A percentile compares a stretch with the other conserved stretches of the same genome.
Conservation (phyloP, 2,329 filamentous ascomycete species). For the Ambrosiella xylebori region DNA sequence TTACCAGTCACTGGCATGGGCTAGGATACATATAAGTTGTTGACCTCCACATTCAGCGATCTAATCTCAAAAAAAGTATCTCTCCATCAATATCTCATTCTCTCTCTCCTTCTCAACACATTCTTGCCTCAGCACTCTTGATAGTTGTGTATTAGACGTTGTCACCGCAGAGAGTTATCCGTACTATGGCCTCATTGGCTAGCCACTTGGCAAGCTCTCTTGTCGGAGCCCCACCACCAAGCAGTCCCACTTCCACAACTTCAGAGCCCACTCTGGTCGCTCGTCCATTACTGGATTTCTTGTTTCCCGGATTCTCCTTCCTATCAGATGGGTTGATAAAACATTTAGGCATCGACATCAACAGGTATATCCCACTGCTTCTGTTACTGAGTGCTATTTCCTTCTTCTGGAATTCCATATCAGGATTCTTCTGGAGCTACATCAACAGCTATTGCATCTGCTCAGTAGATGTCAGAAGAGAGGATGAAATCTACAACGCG, state of each 20-base stretch:
- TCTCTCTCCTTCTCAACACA: too few relatives aligned
- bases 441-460: constrained; percentile 43
- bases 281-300: constrained; percentile 36
- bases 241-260: background rate
- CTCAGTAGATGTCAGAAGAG: constrained; percentile 46
- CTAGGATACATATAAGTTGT: too few relatives aligned
- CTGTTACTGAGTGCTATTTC: constrained; percentile 31
- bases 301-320: constrained; percentile 49
- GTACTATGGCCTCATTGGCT: too few relatives aligned
- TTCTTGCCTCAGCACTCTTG: too few relatives aligned
- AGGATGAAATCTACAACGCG: constrained; percentile 59
- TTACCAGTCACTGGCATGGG: too few relatives aligned
- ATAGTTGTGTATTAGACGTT: too few relatives aligned
- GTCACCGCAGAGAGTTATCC: too few relatives aligned
- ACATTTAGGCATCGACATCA: constrained; percentile 44
- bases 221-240: too few relatives aligned
- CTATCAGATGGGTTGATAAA: constrained; percentile 34
- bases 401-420: constrained; percentile 35
- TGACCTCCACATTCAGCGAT: too few relatives aligned
- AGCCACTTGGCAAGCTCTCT: too few relatives aligned
- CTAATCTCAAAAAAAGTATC: too few relatives aligned
- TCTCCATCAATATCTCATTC: too few relatives aligned
- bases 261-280: background rate
- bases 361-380: constrained; percentile 42
- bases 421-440: constrained; percentile 29